A percentile compares a stretch with the other conserved stretches of the same genome.
phyloP scores from a whole-genome alignment of 169 alveolate species.

The Plasmodium vinckei region DNA sequence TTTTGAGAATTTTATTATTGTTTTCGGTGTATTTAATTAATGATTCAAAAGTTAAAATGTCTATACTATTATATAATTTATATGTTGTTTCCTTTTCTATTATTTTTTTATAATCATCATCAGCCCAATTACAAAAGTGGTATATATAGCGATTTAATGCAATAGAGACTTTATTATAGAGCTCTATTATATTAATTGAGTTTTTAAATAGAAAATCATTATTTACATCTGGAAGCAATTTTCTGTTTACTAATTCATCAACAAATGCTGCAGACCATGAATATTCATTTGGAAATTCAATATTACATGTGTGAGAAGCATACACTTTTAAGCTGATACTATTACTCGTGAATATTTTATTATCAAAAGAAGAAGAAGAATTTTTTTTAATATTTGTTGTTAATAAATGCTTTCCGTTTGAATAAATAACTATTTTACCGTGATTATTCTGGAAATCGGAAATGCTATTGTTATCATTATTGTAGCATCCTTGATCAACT shows the following conservation, averaged over 20 bases:
- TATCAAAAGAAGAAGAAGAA: constrained; percentile 5
- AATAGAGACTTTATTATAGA: constrained; percentile 69
- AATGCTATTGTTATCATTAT: constrained; percentile 17
- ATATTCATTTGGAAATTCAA: constrained; percentile 75
- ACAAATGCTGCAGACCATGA: constrained; percentile 74
- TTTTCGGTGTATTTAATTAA: constrained; percentile 59
- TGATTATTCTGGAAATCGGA: constrained; percentile 23
- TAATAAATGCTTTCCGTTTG: constrained; percentile 72
- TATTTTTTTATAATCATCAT: constrained; percentile 49
- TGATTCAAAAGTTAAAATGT: constrained; percentile 61
- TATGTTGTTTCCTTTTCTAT: constrained; percentile 37
- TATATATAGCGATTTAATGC: constrained; percentile 69
- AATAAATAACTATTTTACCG: constrained; percentile 65
- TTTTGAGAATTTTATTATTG: constrained; percentile 63
- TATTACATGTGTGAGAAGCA: constrained; percentile 61
- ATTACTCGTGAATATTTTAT: constrained; percentile 15
- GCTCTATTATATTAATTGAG: constrained; percentile 65
- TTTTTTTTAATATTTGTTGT: constrained; percentile 55
- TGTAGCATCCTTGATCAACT: constrained; percentile 75
- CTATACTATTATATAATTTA: constrained; percentile 40
- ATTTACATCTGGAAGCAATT: constrained; percentile 58
- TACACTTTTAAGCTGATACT: constrained; percentile 47
- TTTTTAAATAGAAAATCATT: constrained; percentile 58
- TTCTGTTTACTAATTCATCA: constrained; percentile 61
- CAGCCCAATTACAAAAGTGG: constrained; percentile 68